Conservation (phyloP, 1,284 basidiomycete genomes). For the Bondarzewia mesenterica region DNA sequence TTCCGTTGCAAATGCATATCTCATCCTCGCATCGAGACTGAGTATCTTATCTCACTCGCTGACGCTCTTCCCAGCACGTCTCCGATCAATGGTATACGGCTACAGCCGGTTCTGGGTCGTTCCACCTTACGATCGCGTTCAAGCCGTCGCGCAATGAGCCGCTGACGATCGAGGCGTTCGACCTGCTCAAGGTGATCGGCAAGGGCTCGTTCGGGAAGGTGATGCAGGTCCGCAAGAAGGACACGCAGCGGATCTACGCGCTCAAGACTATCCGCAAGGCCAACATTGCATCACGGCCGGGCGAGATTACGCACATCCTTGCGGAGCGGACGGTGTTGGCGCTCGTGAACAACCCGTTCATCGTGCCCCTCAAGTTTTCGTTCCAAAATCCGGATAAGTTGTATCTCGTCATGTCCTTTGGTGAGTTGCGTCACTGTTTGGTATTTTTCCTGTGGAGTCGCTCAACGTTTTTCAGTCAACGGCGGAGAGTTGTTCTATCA, state of each 20-base stretch:
- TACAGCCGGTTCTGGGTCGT: slow-evolving; percentile 80
- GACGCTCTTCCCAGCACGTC: slow-evolving; percentile 40
- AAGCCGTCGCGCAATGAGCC: slow-evolving; percentile 77
- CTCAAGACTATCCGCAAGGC: slow-evolving; percentile 99
- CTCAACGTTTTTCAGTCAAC: slow-evolving; percentile 66
- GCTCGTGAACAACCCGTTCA: slow-evolving; percentile 97
- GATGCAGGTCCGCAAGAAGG: slow-evolving; percentile 98
- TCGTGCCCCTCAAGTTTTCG: slow-evolving; percentile 97
- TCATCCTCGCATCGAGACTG: neutral
- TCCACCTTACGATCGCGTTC: slow-evolving; percentile 95
- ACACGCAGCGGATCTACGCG: slow-evolving; percentile 96
- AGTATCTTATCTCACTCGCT: neutral
- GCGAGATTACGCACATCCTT: slow-evolving; percentile 97
- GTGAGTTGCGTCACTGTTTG: slow-evolving; percentile 27
- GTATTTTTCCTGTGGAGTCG: neutral
- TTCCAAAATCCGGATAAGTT: slow-evolving; percentile 98
- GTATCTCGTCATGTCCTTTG: slow-evolving; percentile 95
- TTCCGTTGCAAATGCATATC: too few relatives aligned
- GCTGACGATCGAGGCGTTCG: slow-evolving; percentile 93
- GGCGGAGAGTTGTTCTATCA: slow-evolving; percentile 99
- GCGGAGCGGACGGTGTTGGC: slow-evolving; percentile 96
- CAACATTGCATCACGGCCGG: slow-evolving; percentile 92
- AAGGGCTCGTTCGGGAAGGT: slow-evolving; percentile 98
- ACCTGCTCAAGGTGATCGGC: slow-evolving; percentile 96
- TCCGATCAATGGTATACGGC: slow-evolving; percentile 87